Evolutionary conservation across 257 asterid genomes (phyloP), one percentile per base, ranked within the genome.

Genomic region (Rhazya stricta): DNA sequence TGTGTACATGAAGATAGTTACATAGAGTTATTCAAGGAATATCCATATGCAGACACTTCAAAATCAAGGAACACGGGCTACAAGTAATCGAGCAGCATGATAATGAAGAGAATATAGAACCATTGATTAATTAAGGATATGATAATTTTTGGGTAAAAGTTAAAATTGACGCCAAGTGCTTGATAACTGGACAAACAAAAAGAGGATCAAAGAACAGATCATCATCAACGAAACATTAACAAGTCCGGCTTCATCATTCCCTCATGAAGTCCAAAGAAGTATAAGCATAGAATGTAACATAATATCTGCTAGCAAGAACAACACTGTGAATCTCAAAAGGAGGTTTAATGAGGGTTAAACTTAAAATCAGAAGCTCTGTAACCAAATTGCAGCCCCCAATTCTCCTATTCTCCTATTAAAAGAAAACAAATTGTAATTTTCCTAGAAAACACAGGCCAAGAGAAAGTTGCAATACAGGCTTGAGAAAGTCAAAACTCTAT

Each of bases 1-100:
- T 94, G 90, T 88, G 78, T 4, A 65, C 73, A 72, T 54, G 45
- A 80, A 65, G 65, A n/a, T 25, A 37, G 30, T n/a, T 65, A 72
- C n/a, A 73, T 74, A 77, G 57, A 73, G 9, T n/a, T 15, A 69
- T 25, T 43, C 54, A 71, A 69, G 83, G 60, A 50, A 76, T 36
- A 67, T n/a, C 54, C 39, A 34, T n/a, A n/a, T 51, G 5, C 5
- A 7, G 19, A 5, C 25, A 25, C n/a, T 23, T 50, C 29, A 13
- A 66, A 69, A 77, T 56, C 53, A 69, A 71, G 75, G 16, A 71
- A 54, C 53, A 45, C 3, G 71, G 36, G 69, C 13, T 16, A 21
- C 50, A 48, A 60, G 4, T 2, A 0, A n/a, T 21, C 51, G 45
- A 43, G 45, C 15, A 60, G n/a, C 3, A 60, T 19, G 67, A 39